These are phyloP conservation scores for Hyphopichia khmerensis DNA, from an alignment of 1,139 yeast genomes.

Conservation along the genomic window DNA sequence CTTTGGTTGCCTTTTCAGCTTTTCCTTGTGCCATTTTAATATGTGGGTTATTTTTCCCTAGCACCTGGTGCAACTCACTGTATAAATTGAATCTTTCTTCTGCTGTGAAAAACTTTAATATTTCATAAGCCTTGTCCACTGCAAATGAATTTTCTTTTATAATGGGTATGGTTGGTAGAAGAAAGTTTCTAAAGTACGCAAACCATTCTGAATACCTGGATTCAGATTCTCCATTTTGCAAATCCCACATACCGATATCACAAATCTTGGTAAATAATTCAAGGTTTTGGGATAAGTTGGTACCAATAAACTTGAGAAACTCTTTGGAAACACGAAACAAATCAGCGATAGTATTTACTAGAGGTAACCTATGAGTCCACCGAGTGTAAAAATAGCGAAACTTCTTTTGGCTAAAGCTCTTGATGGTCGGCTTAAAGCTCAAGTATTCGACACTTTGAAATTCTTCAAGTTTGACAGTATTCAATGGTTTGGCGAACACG, in stretches of 20 bases:
- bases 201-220: constrained; percentile 50
- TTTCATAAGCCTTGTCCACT: constrained; percentile 56
- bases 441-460: constrained; percentile 13
- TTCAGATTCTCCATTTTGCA: constrained; percentile 19
- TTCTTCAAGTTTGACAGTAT: constrained; percentile 31
- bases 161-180: constrained; percentile 68
- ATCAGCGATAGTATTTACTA: constrained; percentile 37
- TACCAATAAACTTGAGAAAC: constrained; percentile 56
- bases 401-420: constrained; percentile 27
- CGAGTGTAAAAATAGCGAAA: constrained; percentile 50
- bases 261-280: constrained; percentile 58
- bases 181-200: constrained; percentile 59
- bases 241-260: constrained; percentile 50
- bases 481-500: constrained; percentile 31
- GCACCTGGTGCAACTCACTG: constrained; percentile 70
- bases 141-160: constrained; percentile 62
- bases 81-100: constrained; percentile 76
- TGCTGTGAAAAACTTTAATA: constrained; percentile 55
- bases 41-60: constrained; percentile 55
- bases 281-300: constrained; percentile 51
- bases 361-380: constrained; percentile 49
- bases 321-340: constrained; percentile 48
- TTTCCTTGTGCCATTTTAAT: constrained; percentile 63
- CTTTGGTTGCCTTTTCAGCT: constrained; percentile 82
- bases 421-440: constrained; percentile 33